These are phyloP conservation scores for Tetrapyrgos nigripes DNA, from an alignment of 1,284 basidiomycete genomes.

Conservation along the genomic window DNA sequence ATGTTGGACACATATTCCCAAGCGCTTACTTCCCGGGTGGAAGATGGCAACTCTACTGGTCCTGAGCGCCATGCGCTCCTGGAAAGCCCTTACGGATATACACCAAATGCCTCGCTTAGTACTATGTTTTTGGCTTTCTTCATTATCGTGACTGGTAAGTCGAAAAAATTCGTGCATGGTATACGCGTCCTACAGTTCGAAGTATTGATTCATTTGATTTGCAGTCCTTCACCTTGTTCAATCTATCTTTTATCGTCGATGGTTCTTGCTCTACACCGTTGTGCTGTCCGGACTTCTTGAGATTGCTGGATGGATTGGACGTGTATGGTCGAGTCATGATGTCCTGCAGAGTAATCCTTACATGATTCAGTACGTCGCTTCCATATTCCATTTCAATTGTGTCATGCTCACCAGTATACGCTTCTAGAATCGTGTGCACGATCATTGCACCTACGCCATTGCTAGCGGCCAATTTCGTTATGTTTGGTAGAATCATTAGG, in stretches of 20 bases:
- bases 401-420: conserved; percentile 5
- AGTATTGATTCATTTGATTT: too few species aligned
- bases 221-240: conserved; percentile 6
- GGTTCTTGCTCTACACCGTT: conserved; percentile 5
- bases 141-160: neutral
- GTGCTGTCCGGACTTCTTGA: conserved; percentile 3
- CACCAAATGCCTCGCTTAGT: neutral
- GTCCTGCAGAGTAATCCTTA: conserved; percentile 2
- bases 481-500: too few species aligned
- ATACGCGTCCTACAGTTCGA: too few species aligned
- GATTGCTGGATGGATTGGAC: conserved; percentile 5
- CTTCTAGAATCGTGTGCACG: too few species aligned
- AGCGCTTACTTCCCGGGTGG: too few species aligned
- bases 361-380: conserved; percentile 9
- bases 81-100: conserved; percentile 7
- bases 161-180: neutral
- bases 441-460: too few species aligned
- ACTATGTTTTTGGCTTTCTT: conserved; percentile 1
- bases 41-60: too few species aligned
- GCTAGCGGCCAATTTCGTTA: too few species aligned
- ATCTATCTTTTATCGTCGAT: conserved; percentile 4
- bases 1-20: too few species aligned
- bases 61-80: too few species aligned
- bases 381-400: too few species aligned
- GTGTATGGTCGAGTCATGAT: conserved; percentile 8